Conservation (phyloP, 805 yeast genomes). For the Candida sonorensis region DNA sequence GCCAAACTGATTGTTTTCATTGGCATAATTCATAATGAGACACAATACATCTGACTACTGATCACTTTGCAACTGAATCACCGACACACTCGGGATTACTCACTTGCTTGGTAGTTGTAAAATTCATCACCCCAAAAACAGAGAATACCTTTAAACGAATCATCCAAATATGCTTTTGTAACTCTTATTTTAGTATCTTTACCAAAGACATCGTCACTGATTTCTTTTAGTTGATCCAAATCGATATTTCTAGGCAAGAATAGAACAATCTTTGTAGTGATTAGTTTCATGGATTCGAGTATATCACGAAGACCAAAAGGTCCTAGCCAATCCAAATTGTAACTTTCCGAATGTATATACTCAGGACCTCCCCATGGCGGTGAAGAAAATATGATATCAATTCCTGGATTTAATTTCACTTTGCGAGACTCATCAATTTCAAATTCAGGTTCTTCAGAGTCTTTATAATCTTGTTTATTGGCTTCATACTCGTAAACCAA, state of each 20-base stretch:
- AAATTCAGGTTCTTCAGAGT: no score
- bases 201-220: slow-evolving; percentile 43
- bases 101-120: slow-evolving; percentile 14
- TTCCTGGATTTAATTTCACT: no score
- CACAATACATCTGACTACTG: no score
- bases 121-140: slow-evolving; percentile 56
- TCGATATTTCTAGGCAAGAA: slow-evolving; percentile 61
- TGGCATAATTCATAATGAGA: no score
- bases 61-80: no score
- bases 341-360: slow-evolving; percentile 37
- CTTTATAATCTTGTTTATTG: no score
- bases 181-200: slow-evolving; percentile 37
- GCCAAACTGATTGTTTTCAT: no score
- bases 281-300: slow-evolving; percentile 33
- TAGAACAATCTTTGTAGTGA: slow-evolving; percentile 44
- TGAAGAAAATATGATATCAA: slow-evolving; percentile 61
- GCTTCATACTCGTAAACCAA: no score
- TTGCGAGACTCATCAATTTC: no score
- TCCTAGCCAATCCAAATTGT: slow-evolving; percentile 38
- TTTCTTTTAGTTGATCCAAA: slow-evolving; percentile 40
- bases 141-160: slow-evolving; percentile 45
- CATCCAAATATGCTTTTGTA: slow-evolving; percentile 34
- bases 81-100: no score
- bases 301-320: slow-evolving; percentile 46
- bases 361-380: slow-evolving; percentile 89